A percentile compares a stretch with the other conserved stretches of the same genome.
These are phyloP conservation scores for Trebouxia sp. DNA, from an alignment of 139 green algal species.

Conservation along the genomic window DNA sequence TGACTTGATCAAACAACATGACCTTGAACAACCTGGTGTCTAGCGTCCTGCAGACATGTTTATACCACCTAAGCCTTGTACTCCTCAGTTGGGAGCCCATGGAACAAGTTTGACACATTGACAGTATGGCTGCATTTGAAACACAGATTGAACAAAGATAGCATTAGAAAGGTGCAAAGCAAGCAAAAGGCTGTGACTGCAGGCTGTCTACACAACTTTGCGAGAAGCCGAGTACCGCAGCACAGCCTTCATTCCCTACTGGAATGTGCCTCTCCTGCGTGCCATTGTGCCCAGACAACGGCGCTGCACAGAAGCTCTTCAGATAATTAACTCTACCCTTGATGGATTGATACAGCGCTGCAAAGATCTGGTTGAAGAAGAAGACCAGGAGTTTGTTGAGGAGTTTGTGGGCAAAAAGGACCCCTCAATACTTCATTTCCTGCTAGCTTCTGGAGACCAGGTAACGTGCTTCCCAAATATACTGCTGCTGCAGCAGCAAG, in stretches of 20 bases:
- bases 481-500: too few relatives aligned
- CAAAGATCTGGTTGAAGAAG: conserved; percentile 85
- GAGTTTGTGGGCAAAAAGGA: conserved; percentile 91
- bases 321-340: conserved; percentile 79
- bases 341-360: conserved; percentile 86
- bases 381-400: conserved; percentile 90
- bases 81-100: too few relatives aligned
- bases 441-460: conserved; percentile 78
- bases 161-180: neutral
- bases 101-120: too few relatives aligned
- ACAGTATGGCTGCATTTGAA: too few relatives aligned
- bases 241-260: conserved; percentile 89
- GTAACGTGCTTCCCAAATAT: conserved; percentile 30
- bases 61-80: too few relatives aligned
- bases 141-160: too few relatives aligned
- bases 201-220: conserved; percentile 94
- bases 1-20: too few relatives aligned
- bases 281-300: conserved; percentile 71
- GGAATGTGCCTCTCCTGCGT: conserved; percentile 74
- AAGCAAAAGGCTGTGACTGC: conserved; percentile 13
- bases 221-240: conserved; percentile 91
- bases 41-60: too few relatives aligned
- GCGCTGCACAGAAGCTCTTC: conserved; percentile 59
- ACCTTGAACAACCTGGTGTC: too few relatives aligned
- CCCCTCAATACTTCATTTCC: conserved; percentile 95